Conservation (phyloP, 1,139 yeast genomes). For the Entelexis sorbosivorans region DNA sequence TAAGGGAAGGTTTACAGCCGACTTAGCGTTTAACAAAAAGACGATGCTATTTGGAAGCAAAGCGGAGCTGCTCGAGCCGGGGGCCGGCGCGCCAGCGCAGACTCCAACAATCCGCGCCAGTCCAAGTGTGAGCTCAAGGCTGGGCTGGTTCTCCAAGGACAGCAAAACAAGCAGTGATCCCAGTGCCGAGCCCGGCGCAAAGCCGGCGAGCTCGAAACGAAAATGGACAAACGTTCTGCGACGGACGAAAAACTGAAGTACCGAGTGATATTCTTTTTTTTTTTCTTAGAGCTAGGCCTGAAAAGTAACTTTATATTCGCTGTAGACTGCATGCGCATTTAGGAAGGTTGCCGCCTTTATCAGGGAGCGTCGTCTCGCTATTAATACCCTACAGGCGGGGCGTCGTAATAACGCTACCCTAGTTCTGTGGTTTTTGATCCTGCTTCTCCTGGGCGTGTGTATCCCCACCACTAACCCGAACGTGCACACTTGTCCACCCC, state of each 20-base stretch:
- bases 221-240: constrained; percentile 10
- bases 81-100: neutral
- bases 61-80: constrained; percentile 9
- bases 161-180: neutral
- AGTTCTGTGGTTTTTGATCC: neutral
- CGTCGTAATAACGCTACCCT: neutral
- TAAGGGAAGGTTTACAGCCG: neutral
- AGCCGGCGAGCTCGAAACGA: constrained; percentile 3
- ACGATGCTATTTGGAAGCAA: constrained; percentile 18
- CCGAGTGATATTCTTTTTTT: neutral
- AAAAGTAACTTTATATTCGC: too few species aligned
- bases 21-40: constrained; percentile 15
- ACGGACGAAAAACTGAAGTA: neutral
- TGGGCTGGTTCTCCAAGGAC: constrained; percentile 7
- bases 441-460: too few species aligned
- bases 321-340: too few species aligned
- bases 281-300: neutral
- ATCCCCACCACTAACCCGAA: neutral
- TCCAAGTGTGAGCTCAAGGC: neutral
- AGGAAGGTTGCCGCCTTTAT: too few species aligned
- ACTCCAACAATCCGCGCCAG: constrained; percentile 1
- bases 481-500: neutral
- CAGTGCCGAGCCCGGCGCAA: neutral
- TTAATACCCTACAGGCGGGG: neutral
- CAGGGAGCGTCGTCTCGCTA: neutral